These are phyloP conservation scores for Aspergillus melleus DNA, from an alignment of 2,329 filamentous ascomycete genomes.

Conservation along the genomic window DNA sequence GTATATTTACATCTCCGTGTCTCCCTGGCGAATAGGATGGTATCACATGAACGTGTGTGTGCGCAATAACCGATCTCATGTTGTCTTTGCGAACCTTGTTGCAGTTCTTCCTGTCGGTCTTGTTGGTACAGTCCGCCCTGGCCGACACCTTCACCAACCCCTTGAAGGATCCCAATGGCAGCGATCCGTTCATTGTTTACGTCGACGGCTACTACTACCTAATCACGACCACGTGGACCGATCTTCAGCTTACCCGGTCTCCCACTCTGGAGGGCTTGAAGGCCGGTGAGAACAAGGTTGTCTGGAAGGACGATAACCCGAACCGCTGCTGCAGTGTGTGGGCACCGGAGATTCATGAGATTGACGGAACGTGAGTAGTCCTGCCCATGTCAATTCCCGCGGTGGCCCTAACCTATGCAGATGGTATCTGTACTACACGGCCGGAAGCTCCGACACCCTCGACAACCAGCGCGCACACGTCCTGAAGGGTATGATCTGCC, in stretches of 20 bases:
- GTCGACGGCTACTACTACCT: constrained; percentile 59
- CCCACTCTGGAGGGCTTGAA: constrained; percentile 58
- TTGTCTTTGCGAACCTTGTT: neutral
- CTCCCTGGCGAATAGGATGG: neutral
- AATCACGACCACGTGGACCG: constrained; percentile 57
- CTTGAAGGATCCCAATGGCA: constrained; percentile 51
- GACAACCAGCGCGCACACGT: constrained; percentile 55
- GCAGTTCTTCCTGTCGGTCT: neutral
- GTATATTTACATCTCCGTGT: neutral
- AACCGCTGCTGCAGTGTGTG: constrained; percentile 57
- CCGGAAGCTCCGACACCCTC: constrained; percentile 48
- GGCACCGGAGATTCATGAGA: constrained; percentile 58
- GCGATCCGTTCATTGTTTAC: constrained; percentile 56
- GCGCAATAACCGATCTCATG: neutral
- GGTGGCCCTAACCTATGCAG: constrained; percentile 5
- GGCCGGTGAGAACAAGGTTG: constrained; percentile 50
- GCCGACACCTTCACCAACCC: constrained; percentile 51
- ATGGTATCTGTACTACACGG: constrained; percentile 61
- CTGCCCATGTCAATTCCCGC: neutral
- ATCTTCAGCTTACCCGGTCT: constrained; percentile 56
- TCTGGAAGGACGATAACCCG: constrained; percentile 52
- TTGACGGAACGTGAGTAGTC: constrained; percentile 36
- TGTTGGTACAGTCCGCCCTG: neutral
- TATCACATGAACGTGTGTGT: neutral
- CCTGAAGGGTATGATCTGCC: constrained; percentile 44